Evolutionary conservation across 495 filamentous ascomycete species (phyloP).

Genomic region (Extremus antarcticus): DNA sequence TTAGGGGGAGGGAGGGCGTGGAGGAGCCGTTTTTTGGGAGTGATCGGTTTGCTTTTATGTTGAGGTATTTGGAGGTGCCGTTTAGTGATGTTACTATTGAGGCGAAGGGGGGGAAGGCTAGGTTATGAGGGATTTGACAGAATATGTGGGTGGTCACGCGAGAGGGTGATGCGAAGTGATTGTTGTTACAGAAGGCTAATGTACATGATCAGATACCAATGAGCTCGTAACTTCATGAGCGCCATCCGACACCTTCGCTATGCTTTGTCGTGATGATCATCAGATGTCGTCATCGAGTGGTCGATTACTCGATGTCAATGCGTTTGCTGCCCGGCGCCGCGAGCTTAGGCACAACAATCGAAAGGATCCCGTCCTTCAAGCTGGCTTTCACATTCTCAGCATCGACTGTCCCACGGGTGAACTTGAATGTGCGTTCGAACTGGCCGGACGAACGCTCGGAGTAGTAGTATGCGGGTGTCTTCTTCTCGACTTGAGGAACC

Average conservation of each 20-base stretch:
- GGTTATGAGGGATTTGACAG: too few relatives aligned
- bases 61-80: constrained; percentile 28
- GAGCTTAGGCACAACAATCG: constrained; percentile 65
- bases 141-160: too few relatives aligned
- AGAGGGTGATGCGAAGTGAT: neutral
- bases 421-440: constrained; percentile 70
- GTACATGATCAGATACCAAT: neutral
- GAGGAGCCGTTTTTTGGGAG: constrained; percentile 68
- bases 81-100: constrained; percentile 20
- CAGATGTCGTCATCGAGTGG: neutral
- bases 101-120: constrained; percentile 4
- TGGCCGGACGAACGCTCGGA: constrained; percentile 69
- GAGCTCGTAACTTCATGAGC: neutral
- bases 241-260: neutral
- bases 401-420: constrained; percentile 57
- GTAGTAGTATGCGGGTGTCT: constrained; percentile 52
- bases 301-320: constrained; percentile 45
- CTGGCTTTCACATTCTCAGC: constrained; percentile 65
- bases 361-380: constrained; percentile 65
- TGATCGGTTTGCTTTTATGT: constrained; percentile 38
- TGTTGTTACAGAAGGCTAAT: neutral
- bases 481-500: neutral
- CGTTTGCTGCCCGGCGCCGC: constrained; percentile 41
- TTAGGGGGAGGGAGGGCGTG: constrained; percentile 44
- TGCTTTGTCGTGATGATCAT: neutral